Evolutionary conservation across 768 basidiomycete species (phyloP), one percentile per base, ranked within the genome.

Genomic region (Chalciporus pseudorubinellus): DNA sequence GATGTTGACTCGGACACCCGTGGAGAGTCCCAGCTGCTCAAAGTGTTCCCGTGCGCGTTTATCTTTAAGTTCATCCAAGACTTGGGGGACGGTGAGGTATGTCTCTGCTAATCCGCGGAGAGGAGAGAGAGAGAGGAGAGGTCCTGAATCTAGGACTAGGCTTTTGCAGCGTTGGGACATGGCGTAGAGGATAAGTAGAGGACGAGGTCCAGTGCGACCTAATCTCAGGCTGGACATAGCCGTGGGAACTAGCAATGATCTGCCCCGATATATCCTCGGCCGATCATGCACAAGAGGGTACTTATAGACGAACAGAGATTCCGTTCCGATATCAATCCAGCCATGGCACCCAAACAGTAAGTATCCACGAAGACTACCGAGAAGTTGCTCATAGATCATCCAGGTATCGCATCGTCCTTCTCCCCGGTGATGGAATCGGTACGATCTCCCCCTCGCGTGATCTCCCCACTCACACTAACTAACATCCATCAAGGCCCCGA

Each of bases 351-450:
- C 18, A 77, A 73, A 74, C 70, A 74, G 81, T 82, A 43, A 45
- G 66, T 41, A 55, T 19, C n/a, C 24, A 10, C 20, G 22, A 7
- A 31, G 2, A 31, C 33, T 39, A 38, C 8, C 44, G 46, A 59
- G 46, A 36, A 22, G 46, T 52, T 18, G 20, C 41, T 58, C 49
- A 59, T 19, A 40, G 29, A 5, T 19, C 21, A 13, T 24, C 29
- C 6, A 95, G 94, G 48, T 97, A 89, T 71, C 86, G 85, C 56
- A 82, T 99, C 66, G 89, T 85, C 31, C 80, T 95, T 47, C 84
- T 99, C 39, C 85, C 87, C n/a, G 97, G 97, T 46, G 97, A 99
- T 72, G 97, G 97, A 54, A 98, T 99, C 61, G 95, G 95, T 92
- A 63, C 39, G 77, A 53, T 12, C 21, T 39, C 38, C 39, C 12